phyloP scores from a whole-genome alignment of 169 alveolate species.

The Babesia ovata region DNA sequence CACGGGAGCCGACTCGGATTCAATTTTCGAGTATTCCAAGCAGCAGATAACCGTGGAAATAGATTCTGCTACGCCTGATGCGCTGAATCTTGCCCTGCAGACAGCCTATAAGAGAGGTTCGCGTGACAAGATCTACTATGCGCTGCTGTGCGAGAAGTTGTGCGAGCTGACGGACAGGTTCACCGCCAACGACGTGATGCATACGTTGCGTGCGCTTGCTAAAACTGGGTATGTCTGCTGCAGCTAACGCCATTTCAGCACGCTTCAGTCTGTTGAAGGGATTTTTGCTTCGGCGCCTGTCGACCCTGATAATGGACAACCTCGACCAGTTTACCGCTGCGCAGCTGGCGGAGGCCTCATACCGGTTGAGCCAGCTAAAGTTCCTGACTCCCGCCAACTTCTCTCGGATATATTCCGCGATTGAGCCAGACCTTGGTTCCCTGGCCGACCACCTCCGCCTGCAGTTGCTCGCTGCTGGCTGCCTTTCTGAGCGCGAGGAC shows the following conservation, averaged over 20 bases:
- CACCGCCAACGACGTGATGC: constrained; percentile 61
- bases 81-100: constrained; percentile 53
- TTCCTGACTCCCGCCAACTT: constrained; percentile 47
- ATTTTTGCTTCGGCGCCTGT: constrained; percentile 62
- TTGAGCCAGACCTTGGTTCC: constrained; percentile 16
- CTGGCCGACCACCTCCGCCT: constrained; percentile 37
- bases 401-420: constrained; percentile 9
- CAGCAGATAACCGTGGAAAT: constrained; percentile 61
- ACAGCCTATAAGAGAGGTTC: constrained; percentile 36
- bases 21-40: constrained; percentile 58
- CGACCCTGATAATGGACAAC: constrained; percentile 64
- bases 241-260: too few relatives aligned
- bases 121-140: constrained; percentile 48
- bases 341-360: constrained; percentile 40
- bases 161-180: constrained; percentile 68
- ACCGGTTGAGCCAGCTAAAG: constrained; percentile 56
- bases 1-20: constrained; percentile 40
- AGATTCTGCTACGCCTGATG: constrained; percentile 63
- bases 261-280: constrained; percentile 58
- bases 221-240: constrained; percentile 40
- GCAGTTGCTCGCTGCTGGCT: constrained; percentile 53
- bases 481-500: constrained; percentile 18
- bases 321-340: constrained; percentile 59
- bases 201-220: constrained; percentile 51
- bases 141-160: constrained; percentile 64